Base-by-base conservation (phyloP, 805 yeast species). In the Yamadazyma laniorum region DNA sequence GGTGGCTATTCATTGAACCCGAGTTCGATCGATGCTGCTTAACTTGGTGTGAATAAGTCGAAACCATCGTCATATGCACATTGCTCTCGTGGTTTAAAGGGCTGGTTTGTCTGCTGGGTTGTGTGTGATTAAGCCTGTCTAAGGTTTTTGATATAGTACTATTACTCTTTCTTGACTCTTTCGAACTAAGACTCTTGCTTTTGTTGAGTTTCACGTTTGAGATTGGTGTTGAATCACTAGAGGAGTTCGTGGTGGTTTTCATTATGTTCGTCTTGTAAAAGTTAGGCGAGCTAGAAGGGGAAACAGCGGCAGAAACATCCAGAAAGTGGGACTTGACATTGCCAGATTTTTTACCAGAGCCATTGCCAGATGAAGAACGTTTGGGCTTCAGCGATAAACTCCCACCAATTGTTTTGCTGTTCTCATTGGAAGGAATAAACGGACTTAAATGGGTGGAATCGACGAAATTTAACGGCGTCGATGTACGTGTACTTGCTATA, bases 31-130 rank as follows among this genome's bases (percentile, higher is more conserved):
- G 44, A 41, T 55, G 52, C 31, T 58, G 59, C 37, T 53, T 61
- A 13, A 62, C 61, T 23, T 61, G 68, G 22, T 52, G 53, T 3
- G 62, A 54, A 45, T 65, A 65, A 2, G 65, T 49, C 33, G 58
- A 39, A 15, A 18, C 34, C 25, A 39, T 29, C 4, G 33, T 23
- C 13, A 18, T 22, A 3, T 34, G 41, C 27, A 21, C 25, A 45
- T 25, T 21, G 6, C 9, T 21, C 23, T 21, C 23, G 9, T 21
- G 40, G 57, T 29, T 26, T 17, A 29, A 34, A 3, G 39, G 34
- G 17, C 34, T 35, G 3, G 33, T 29, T 17, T 35, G 39, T 28
- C 39, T 14, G 9, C 51, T 38, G 23, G 40, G 37, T 2, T 32
- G 18, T 4, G 15, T 9, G 37, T 38, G 19, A 39, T 36, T 25